A percentile compares a stretch with the other conserved stretches of the same genome.
These are phyloP conservation scores for Annona squamosa DNA, from an alignment of 164 flowering plant species.

Conservation along the genomic window DNA sequence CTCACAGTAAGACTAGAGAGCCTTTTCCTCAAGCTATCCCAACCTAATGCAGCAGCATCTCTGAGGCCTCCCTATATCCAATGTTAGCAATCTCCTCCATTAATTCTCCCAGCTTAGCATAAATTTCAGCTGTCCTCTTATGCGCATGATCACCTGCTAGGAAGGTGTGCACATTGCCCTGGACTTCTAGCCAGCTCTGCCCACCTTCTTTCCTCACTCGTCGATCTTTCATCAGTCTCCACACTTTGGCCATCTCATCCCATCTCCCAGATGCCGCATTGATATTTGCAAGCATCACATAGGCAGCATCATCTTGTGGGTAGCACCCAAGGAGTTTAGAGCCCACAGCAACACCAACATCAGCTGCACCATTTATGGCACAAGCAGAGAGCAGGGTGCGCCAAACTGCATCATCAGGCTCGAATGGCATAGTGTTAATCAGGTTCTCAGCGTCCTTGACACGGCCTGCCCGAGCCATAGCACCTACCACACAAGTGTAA, in stretches of 20 bases:
- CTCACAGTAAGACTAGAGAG: slow-evolving; percentile 55
- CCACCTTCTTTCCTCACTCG: slow-evolving; percentile 51
- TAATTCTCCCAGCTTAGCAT: slow-evolving; percentile 41
- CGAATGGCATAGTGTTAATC: slow-evolving; percentile 51
- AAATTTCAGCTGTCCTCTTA: slow-evolving; percentile 32
- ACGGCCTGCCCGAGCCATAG: slow-evolving; percentile 48
- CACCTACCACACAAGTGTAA: slow-evolving; percentile 64
- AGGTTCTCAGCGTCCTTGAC: slow-evolving; percentile 48
- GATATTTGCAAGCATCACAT: slow-evolving; percentile 49
- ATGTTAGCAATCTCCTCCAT: slow-evolving; percentile 41
- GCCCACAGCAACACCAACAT: slow-evolving; percentile 32
- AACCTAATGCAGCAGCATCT: slow-evolving; percentile 37
- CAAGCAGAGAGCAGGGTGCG: slow-evolving; percentile 41
- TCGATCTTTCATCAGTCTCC: slow-evolving; percentile 52
- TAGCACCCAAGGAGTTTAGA: slow-evolving; percentile 33
- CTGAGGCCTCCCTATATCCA: slow-evolving; percentile 45
- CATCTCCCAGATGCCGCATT: slow-evolving; percentile 38
- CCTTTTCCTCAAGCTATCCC: slow-evolving; percentile 38
- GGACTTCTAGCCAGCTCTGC: slow-evolving; percentile 62
- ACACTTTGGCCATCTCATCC: slow-evolving; percentile 45
- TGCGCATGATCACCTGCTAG: slow-evolving; percentile 49
- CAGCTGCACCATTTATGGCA: slow-evolving; percentile 30
- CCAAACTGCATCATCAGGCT: slow-evolving; percentile 69
- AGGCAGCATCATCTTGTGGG: slow-evolving; percentile 59
- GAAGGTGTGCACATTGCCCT: slow-evolving; percentile 51